Conservation (phyloP, 495 filamentous ascomycete species). For the Penicillium manginii region DNA sequence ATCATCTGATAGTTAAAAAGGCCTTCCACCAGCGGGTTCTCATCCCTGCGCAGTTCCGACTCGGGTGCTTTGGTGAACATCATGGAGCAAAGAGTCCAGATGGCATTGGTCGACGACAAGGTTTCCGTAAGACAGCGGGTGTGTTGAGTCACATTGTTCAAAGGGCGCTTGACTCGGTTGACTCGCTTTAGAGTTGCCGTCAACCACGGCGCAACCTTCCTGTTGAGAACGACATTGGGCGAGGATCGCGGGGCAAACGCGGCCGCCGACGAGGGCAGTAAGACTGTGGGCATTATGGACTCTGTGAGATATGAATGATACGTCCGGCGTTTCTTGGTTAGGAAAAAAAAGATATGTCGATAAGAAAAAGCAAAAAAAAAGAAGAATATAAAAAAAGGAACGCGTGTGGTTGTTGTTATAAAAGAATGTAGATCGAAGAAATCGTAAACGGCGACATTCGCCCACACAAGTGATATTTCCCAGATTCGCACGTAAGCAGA, state of each 20-base stretch:
- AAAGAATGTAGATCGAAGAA: conserved; percentile 38
- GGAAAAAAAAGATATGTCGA: background rate
- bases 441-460: conserved; percentile 51
- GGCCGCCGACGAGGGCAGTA: conserved; percentile 92
- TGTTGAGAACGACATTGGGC: conserved; percentile 93
- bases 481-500: conserved; percentile 18
- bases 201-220: conserved; percentile 96
- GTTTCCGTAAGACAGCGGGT: conserved; percentile 96
- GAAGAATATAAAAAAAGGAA: conserved; percentile 20
- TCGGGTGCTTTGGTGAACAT: conserved; percentile 93
- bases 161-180: conserved; percentile 94
- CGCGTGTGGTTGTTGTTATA: conserved; percentile 17
- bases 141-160: conserved; percentile 98
- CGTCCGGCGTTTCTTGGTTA: conserved; percentile 30
- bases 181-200: conserved; percentile 96
- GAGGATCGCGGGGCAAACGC: conserved; percentile 94
- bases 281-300: conserved; percentile 81
- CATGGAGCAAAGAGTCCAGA: conserved; percentile 94
- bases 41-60: conserved; percentile 80
- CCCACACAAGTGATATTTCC: conserved; percentile 37
- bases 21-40: conserved; percentile 87
- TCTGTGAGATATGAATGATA: conserved; percentile 33
- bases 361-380: conserved; percentile 18
- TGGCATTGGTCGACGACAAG: conserved; percentile 85
- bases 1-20: conserved; percentile 93